Evolutionary conservation across 441 rosid genomes (phyloP).

Genomic region (Populus tomentosa): DNA sequence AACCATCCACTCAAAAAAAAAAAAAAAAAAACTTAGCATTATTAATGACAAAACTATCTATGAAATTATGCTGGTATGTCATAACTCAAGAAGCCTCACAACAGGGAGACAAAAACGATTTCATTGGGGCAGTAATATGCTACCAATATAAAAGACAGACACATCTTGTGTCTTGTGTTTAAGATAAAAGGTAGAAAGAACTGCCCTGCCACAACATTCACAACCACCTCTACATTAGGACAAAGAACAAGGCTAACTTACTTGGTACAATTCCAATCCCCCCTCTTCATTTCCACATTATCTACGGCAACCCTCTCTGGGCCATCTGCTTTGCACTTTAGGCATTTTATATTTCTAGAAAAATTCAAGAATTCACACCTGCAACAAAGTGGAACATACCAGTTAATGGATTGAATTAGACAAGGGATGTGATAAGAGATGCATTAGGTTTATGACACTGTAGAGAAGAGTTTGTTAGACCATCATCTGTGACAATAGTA

Average conservation of each 20-base stretch:
- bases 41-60: neutral
- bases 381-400: neutral
- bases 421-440: neutral
- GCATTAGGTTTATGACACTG: neutral
- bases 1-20: neutral
- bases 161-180: too few relatives aligned
- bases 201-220: too few relatives aligned
- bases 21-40: neutral
- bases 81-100: neutral
- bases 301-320: conserved; percentile 40
- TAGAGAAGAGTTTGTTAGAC: neutral
- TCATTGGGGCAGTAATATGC: too few relatives aligned
- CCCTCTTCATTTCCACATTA: conserved; percentile 60
- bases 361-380: conserved; percentile 61
- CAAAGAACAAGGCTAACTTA: conserved; percentile 12
- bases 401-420: neutral
- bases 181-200: too few relatives aligned
- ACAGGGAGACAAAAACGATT: too few relatives aligned
- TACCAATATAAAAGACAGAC: too few relatives aligned
- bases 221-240: neutral
- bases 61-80: neutral
- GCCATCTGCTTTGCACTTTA: conserved; percentile 63
- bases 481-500: neutral
- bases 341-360: conserved; percentile 55
- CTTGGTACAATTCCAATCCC: conserved; percentile 80